phyloP scores from a whole-genome alignment of 2,329 filamentous ascomycete species.

The Colletotrichum endophyticum region DNA sequence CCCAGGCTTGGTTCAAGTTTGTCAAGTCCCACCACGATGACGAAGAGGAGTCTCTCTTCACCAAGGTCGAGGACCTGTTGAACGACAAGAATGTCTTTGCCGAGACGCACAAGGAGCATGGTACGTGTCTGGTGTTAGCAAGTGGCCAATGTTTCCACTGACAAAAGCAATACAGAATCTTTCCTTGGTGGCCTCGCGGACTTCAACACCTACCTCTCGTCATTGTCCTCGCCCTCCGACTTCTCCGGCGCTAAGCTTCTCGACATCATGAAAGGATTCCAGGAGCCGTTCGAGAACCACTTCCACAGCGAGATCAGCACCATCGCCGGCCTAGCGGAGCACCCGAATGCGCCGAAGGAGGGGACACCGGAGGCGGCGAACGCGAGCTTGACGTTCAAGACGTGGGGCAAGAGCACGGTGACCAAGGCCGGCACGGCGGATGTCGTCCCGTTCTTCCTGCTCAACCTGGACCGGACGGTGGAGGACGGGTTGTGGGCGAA shows the following conservation, averaged over 20 bases:
- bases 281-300: constrained; percentile 55
- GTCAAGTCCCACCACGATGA: constrained; percentile 66
- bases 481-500: constrained; percentile 65
- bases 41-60: constrained; percentile 62
- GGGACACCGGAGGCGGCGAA: constrained; percentile 48
- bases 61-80: constrained; percentile 57
- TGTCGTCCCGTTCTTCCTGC: constrained; percentile 68
- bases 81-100: constrained; percentile 55
- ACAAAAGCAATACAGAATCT: constrained; percentile 34
- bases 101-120: constrained; percentile 60
- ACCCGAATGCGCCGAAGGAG: constrained; percentile 54
- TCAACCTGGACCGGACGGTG: constrained; percentile 64
- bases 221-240: constrained; percentile 42
- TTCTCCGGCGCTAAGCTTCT: constrained; percentile 51
- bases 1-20: constrained; percentile 62
- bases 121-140: constrained; percentile 35
- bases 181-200: constrained; percentile 57
- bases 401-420: constrained; percentile 68
- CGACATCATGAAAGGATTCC: constrained; percentile 56
- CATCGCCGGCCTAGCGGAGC: constrained; percentile 53
- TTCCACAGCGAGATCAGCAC: constrained; percentile 61
- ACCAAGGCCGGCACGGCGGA: constrained; percentile 63
- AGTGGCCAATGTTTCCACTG: not conserved
- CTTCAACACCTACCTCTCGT: constrained; percentile 57
- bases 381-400: constrained; percentile 58